phyloP scores from a whole-genome alignment of 495 filamentous ascomycete species.

The Aspergillus haitiensis region DNA sequence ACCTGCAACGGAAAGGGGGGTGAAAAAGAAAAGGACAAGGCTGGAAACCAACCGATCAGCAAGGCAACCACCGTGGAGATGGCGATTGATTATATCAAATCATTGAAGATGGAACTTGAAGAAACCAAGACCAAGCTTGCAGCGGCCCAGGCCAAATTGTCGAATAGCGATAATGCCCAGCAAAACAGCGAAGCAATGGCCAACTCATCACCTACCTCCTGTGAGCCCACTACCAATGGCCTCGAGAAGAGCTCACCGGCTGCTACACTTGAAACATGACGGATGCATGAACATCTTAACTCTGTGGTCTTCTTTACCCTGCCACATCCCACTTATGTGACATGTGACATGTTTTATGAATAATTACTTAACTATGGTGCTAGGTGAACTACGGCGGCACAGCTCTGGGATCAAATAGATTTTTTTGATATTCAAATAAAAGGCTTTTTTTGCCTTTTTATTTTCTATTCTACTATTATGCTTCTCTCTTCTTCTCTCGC shows the following conservation, averaged over 20 bases:
- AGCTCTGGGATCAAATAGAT: not conserved
- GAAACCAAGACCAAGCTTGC: conserved; percentile 65
- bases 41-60: conserved; percentile 63
- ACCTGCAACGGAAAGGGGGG: conserved; percentile 33
- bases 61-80: conserved; percentile 96
- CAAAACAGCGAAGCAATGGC: not conserved
- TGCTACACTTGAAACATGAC: conserved; percentile 11
- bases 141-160: conserved; percentile 60
- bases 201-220: not conserved
- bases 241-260: conserved; percentile 4
- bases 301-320: not conserved
- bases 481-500: not conserved
- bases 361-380: not conserved
- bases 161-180: conserved; percentile 14
- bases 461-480: not conserved
- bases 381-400: no score
- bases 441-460: not conserved
- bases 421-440: not conserved
- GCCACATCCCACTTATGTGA: not conserved
- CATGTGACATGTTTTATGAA: not conserved
- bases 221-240: not conserved
- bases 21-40: conserved; percentile 50
- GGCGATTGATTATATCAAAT: conserved; percentile 93
- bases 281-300: not conserved
- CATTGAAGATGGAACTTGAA: conserved; percentile 70